Evolutionary conservation across 2,329 filamentous ascomycete species (phyloP).

Genomic region (Ramularia collo-cygni): DNA sequence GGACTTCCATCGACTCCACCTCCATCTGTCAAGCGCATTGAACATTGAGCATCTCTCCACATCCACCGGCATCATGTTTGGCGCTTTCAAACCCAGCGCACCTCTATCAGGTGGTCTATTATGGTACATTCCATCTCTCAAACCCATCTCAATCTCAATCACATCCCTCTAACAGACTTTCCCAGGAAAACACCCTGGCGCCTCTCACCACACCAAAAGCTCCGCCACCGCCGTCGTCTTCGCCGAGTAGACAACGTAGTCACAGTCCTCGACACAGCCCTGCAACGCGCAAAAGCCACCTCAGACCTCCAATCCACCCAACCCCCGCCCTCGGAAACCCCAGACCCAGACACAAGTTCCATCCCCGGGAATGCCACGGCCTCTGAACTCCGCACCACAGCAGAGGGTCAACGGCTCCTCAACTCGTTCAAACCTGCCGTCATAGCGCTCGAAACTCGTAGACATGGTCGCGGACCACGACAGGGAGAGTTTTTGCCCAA

Average conservation of each 20-base stretch:
- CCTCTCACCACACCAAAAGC: slow-evolving; percentile 84
- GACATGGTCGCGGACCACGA: slow-evolving; percentile 28
- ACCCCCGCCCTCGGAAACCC: slow-evolving; percentile 2
- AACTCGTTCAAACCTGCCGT: slow-evolving; percentile 1
- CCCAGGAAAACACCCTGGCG: slow-evolving; percentile 92
- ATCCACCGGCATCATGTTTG: slow-evolving; percentile 57
- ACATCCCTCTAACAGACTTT: not conserved
- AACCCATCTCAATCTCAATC: not conserved
- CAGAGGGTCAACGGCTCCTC: slow-evolving; percentile 28
- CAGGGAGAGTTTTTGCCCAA: slow-evolving; percentile 23
- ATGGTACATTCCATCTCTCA: slow-evolving; percentile 51
- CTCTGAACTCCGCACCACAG: slow-evolving; percentile 24
- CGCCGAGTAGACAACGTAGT: slow-evolving; percentile 84
- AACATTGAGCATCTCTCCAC: slow-evolving; percentile 1
- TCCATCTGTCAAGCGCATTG: slow-evolving; percentile 1
- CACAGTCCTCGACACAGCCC: slow-evolving; percentile 62
- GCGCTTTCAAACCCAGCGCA: slow-evolving; percentile 71
- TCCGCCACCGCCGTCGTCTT: slow-evolving; percentile 74
- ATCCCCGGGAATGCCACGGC: slow-evolving; percentile 18
- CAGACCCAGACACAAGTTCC: slow-evolving; percentile 6
- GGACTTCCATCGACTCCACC: slow-evolving; percentile 6
- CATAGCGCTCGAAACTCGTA: slow-evolving; percentile 5
- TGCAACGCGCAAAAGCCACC: slow-evolving; percentile 7
- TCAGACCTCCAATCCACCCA: slow-evolving; percentile 6
- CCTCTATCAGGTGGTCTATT: slow-evolving; percentile 72